Base-by-base conservation (phyloP, 2,329 filamentous ascomycete genomes). In the Kalmusia sp. region DNA sequence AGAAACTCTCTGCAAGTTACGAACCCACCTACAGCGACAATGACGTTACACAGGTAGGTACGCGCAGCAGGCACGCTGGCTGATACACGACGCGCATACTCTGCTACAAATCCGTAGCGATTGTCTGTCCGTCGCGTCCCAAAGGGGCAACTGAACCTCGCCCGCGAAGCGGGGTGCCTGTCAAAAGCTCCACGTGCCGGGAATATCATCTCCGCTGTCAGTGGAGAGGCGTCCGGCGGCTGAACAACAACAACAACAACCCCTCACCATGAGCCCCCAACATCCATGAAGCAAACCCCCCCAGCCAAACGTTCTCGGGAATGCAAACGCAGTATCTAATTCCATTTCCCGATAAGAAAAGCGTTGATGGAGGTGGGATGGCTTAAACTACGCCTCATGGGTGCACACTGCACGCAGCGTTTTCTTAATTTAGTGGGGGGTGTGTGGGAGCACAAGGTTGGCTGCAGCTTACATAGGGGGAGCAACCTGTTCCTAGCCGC, bases 401-500 rank as follows among this genome's bases (percentile, higher is more conserved):
- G 28, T 35, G 24, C 39, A 44, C 38, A 22, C 38, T 27, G 48
- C 38, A 27, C 22, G 21, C 33, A 38, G 27, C 24, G 33, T 37
- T 41, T 41, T 41, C 33, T 47, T 41, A 35, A 35, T 46, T 47
- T 43, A 44, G 21, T 11, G 27, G 11, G 2, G 17, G 15, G 28
- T 37, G 21, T 19, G 22, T 33, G 15, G 33, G 14, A 28, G 17
- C 22, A 31, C 24, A 43, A 37, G 48, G 21, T 15, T 39, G n/a
- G 38, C 48, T 43, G 39, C 48, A 50, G 48, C 38, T 49, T 49
- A 54, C 51, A 44, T 37, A 50, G 28, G 44, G 35, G 34, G 34
- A 46, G 34, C 37, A 41, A 19, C 21, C 21, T 3, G 8, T 19
- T 35, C 19, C 28, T 34, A 44, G 40, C 40, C 31, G 43, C 35